Base-by-base conservation (phyloP, 805 yeast species). In the Lipomyces sp. region DNA sequence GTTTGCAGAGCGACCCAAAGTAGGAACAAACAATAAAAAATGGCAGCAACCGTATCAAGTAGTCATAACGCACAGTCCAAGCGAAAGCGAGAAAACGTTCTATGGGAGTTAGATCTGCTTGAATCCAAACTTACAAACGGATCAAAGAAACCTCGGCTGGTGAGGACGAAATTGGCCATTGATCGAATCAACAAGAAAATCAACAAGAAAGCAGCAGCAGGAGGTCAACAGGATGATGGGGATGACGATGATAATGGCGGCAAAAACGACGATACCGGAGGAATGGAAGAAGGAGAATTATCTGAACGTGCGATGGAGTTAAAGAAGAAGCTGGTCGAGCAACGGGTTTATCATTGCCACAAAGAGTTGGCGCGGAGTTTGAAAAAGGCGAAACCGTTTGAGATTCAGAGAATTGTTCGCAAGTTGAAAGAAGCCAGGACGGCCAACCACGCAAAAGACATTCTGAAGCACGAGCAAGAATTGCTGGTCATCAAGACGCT, bases 101-200 rank as follows among this genome's bases (percentile, higher is more conserved):
- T 74, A 37, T 79, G 78, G 75, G 74, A 78, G 68, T 71, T 79
- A 53, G 81, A 80, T 64, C 55, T 78, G 39, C 74, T 79, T 5
- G 76, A 79, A 68, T 72, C 79, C 24, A 76, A 71, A 69, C 73
- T 77, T 6, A 59, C 71, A n/a, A 71, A 65, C 24, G 71, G 66
- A n/a, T 55, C 51, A 15, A 34, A 69, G 37, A 64, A 64, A 18
- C 61, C 77, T 7, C 69, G 77, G 57, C 70, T 79, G 35, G 63
- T 59, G 5, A 69, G 74, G 18, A 75, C 82, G 2, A 72, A 75
- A 64, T 73, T 72, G 51, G 77, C 78, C 53, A 72, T 64, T 1
- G 69, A 63, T 18, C 54, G 58, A 15, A 53, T 57, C n/a, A 56
- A 58, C 53, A 53, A 48, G 48, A 24, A 58, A 30, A 42, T 5